Evolutionary conservation across 495 filamentous ascomycete species (phyloP).

Genomic region (Xylaria scruposa): DNA sequence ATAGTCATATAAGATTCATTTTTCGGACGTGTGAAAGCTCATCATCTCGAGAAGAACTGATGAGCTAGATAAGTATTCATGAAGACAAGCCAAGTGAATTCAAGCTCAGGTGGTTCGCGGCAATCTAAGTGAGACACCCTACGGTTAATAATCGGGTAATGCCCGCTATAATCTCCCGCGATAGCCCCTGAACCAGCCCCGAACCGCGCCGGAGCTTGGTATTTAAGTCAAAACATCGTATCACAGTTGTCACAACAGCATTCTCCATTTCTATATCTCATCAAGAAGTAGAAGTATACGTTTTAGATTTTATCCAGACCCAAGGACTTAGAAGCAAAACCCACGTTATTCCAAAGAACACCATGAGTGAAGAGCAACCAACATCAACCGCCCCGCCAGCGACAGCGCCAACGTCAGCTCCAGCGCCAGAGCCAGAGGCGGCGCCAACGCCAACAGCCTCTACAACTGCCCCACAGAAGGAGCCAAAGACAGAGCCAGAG

Average conservation of each 20-base stretch:
- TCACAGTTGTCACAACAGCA: not conserved
- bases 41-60: not conserved
- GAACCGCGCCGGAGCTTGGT: not conserved
- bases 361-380: slow-evolving; percentile 22
- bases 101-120: not conserved
- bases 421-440: slow-evolving; percentile 5
- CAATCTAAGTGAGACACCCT: not conserved
- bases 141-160: slow-evolving; percentile 17
- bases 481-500: no score
- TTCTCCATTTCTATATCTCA: not conserved
- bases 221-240: slow-evolving; percentile 8
- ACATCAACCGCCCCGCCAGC: slow-evolving; percentile 10
- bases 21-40: not conserved
- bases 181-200: slow-evolving; percentile 2
- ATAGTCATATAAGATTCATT: not conserved
- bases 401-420: slow-evolving; percentile 10
- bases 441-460: not conserved
- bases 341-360: not conserved
- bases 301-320: not conserved
- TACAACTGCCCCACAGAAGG: not conserved
- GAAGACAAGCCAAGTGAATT: not conserved
- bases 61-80: not conserved
- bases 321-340: not conserved
- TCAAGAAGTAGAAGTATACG: not conserved
- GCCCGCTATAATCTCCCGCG: slow-evolving; percentile 15